Percentiles rank a stretch among this genome's conserved stretches.
phyloP scores from a whole-genome alignment of 306 rosid genomes.

The Lotus japonicus region DNA sequence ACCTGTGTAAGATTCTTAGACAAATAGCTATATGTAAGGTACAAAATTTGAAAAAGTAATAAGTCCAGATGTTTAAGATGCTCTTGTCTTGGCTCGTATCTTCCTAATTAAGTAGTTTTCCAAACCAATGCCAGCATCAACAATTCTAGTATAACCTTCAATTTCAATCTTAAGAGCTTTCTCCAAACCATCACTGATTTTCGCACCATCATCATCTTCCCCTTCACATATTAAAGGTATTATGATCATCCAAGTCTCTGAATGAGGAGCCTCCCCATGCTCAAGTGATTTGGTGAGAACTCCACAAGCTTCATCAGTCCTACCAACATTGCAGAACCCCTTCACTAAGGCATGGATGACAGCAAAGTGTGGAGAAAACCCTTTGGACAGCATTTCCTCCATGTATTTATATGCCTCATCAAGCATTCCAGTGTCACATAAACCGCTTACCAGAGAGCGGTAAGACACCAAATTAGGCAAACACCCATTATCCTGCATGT shows the following conservation, averaged over 20 bases:
- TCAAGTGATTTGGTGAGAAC: constrained; percentile 38
- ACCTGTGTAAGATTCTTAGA: neutral
- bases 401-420: constrained; percentile 52
- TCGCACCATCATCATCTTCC: constrained; percentile 38
- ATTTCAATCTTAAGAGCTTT: constrained; percentile 49
- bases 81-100: constrained; percentile 32
- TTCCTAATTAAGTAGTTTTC: constrained; percentile 57
- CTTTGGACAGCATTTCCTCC: constrained; percentile 55
- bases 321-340: constrained; percentile 68
- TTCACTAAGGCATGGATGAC: constrained; percentile 51
- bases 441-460: constrained; percentile 56
- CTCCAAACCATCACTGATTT: constrained; percentile 29
- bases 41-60: too few species aligned
- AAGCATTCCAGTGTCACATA: constrained; percentile 62
- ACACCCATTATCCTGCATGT: constrained; percentile 68
- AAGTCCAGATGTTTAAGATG: neutral
- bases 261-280: constrained; percentile 68
- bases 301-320: constrained; percentile 63
- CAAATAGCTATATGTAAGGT: neutral
- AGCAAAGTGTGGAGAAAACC: constrained; percentile 67
- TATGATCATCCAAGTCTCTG: constrained; percentile 52
- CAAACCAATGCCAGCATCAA: constrained; percentile 58
- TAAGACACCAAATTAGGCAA: constrained; percentile 73
- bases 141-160: constrained; percentile 44
- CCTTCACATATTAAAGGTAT: constrained; percentile 55